phyloP scores from a whole-genome alignment of 2,329 filamentous ascomycete genomes.

The Aspergillus brasiliensis region DNA sequence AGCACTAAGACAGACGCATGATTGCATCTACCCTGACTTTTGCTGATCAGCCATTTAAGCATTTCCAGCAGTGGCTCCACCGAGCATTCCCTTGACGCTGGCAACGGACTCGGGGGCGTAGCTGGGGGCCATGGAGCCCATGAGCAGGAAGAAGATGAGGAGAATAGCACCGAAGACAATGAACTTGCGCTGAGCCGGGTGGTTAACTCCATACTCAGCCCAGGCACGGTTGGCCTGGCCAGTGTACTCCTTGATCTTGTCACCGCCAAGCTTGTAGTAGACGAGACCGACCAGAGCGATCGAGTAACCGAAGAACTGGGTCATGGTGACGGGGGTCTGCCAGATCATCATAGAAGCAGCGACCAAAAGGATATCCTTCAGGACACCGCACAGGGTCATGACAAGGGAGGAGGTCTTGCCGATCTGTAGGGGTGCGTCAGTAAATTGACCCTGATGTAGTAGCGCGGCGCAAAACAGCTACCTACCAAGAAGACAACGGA shows the following conservation, averaged over 20 bases:
- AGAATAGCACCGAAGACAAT: conserved; percentile 67
- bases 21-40: neutral
- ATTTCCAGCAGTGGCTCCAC: conserved; percentile 36
- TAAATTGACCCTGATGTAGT: neutral
- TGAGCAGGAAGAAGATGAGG: conserved; percentile 71
- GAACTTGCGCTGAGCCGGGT: conserved; percentile 77
- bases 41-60: conserved; percentile 25
- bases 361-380: conserved; percentile 86
- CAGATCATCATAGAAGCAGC: conserved; percentile 75
- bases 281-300: conserved; percentile 68
- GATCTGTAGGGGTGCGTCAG: conserved; percentile 58
- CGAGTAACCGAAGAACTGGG: conserved; percentile 77
- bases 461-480: conserved; percentile 16
- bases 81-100: conserved; percentile 40
- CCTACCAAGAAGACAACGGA: conserved; percentile 83
- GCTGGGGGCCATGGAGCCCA: conserved; percentile 61
- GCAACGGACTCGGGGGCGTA: conserved; percentile 41
- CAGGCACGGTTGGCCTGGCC: conserved; percentile 73
- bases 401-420: conserved; percentile 85
- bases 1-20: neutral
- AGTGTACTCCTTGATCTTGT: conserved; percentile 79
- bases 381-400: conserved; percentile 80
- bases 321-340: conserved; percentile 67
- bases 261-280: conserved; percentile 71
- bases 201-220: conserved; percentile 80